Evolutionary conservation across 805 yeast species (phyloP).

Genomic region (Saccharomycopsis schoenii): DNA sequence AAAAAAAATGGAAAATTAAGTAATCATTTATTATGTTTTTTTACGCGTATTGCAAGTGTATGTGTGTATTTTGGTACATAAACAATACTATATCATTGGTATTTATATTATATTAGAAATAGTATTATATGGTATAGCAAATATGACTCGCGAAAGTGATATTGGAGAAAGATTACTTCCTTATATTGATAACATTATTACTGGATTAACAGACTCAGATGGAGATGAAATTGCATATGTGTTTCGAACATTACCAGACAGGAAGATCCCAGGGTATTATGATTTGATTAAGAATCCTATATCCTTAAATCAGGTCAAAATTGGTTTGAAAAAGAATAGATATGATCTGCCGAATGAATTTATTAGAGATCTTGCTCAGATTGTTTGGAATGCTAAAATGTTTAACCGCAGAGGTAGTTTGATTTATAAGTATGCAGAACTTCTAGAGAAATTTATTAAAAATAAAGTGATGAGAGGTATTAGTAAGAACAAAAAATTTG

Average conservation of each 20-base stretch:
- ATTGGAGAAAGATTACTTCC: not conserved
- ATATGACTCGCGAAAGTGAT: not conserved
- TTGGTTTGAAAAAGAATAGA: slow-evolving; percentile 40
- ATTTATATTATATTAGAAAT: not conserved
- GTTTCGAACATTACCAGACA: slow-evolving; percentile 66
- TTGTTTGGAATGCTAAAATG: slow-evolving; percentile 82
- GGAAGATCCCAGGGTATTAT: slow-evolving; percentile 68
- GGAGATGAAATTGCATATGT: slow-evolving; percentile 42
- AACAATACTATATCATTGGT: too few relatives aligned
- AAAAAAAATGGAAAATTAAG: not conserved
- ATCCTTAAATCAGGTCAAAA: slow-evolving; percentile 63
- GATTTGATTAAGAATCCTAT: slow-evolving; percentile 70
- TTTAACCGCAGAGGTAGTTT: slow-evolving; percentile 65
- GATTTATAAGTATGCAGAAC: slow-evolving; percentile 59
- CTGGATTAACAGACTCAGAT: slow-evolving; percentile 14
- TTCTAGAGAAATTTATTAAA: slow-evolving; percentile 32
- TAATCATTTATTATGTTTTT: too few relatives aligned
- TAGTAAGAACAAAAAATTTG: slow-evolving; percentile 17
- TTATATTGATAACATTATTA: not conserved
- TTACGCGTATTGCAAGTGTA: not conserved
- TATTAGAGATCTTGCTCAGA: slow-evolving; percentile 68
- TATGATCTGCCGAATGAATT: slow-evolving; percentile 61
- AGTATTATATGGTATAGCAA: not conserved
- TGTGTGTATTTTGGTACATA: too few relatives aligned
- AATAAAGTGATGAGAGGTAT: slow-evolving; percentile 28